These are phyloP conservation scores for Erodium trifolium DNA, from an alignment of 441 rosid species.

Conservation along the genomic window DNA sequence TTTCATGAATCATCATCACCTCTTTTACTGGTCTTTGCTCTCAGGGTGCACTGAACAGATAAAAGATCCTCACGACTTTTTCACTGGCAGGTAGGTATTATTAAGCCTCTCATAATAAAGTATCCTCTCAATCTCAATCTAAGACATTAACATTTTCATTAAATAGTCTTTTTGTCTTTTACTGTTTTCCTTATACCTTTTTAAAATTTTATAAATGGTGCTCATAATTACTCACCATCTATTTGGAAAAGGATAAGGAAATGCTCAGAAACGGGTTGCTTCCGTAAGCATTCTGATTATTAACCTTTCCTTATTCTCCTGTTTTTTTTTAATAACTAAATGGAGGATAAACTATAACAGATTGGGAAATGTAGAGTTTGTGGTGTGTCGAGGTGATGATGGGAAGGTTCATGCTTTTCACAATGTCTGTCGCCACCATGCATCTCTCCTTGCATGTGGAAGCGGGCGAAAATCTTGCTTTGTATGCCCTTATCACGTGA, in stretches of 20 bases:
- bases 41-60: conserved; percentile 67
- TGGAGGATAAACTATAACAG: conserved; percentile 29
- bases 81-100: conserved; percentile 55
- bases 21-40: conserved; percentile 8
- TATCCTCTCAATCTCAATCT: background rate
- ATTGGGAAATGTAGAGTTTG: conserved; percentile 63
- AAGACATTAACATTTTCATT: background rate
- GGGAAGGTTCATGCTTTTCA: conserved; percentile 66
- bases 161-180: background rate
- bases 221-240: background rate
- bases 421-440: conserved; percentile 90
- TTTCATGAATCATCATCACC: background rate
- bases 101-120: background rate
- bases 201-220: background rate
- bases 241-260: background rate
- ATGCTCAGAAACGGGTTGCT: background rate
- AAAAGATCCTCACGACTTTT: conserved; percentile 45
- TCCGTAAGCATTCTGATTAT: background rate
- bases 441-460: conserved; percentile 71
- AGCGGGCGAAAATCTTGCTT: conserved; percentile 68
- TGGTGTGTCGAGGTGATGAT: conserved; percentile 64
- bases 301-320: background rate
- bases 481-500: conserved; percentile 89
- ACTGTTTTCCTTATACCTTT: too few species aligned
- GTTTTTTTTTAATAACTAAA: background rate